Percentiles rank a stretch among this genome's conserved stretches.
Evolutionary conservation across 2,329 filamentous ascomycete genomes (phyloP).

Genomic region (Claviceps spartinae): DNA sequence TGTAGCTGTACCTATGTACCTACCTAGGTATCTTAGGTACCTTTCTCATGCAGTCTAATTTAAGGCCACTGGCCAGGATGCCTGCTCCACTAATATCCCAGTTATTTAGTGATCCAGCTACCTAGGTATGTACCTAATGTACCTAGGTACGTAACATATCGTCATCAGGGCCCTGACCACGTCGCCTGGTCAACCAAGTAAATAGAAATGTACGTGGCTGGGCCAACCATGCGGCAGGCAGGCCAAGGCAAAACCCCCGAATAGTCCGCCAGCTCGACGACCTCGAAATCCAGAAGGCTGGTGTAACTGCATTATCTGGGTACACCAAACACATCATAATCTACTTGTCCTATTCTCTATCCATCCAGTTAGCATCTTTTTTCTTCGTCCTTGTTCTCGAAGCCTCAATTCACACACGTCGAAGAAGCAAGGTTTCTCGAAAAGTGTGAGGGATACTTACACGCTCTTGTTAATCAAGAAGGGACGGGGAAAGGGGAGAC

Average conservation of each 20-base stretch:
- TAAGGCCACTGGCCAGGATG: no score
- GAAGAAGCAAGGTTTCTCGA: background rate
- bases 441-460: background rate
- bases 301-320: background rate
- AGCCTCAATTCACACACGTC: background rate
- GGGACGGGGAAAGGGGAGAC: background rate
- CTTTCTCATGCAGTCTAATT: no score
- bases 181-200: constrained; percentile 18
- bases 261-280: background rate
- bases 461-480: background rate
- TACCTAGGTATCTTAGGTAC: no score
- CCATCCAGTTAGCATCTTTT: constrained; percentile 1
- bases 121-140: no score
- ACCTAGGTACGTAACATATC: background rate
- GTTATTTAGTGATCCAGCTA: no score
- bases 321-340: no score
- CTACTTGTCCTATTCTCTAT: background rate
- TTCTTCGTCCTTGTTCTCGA: background rate
- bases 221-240: constrained; percentile 13
- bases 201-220: constrained; percentile 20
- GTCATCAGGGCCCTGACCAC: background rate
- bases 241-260: constrained; percentile 3
- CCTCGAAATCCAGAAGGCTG: constrained; percentile 8
- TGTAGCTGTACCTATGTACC: no score
- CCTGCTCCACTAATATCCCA: no score